Base-by-base conservation (phyloP, 805 yeast species). In the Ogataea nakhonphanomensis region DNA sequence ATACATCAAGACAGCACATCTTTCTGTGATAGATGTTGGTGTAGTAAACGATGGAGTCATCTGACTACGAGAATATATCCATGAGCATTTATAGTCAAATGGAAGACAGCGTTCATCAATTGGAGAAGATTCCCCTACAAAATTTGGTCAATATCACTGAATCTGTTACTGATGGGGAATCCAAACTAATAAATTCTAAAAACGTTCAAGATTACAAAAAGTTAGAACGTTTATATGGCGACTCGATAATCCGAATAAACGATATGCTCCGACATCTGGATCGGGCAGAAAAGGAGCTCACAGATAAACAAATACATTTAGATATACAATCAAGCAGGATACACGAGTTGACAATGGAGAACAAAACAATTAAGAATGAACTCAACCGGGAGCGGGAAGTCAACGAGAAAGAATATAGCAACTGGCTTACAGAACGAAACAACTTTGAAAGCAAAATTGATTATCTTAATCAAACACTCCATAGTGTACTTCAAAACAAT, bases 211-310 rank as follows among this genome's bases (percentile, higher is more conserved):
- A 57, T n/a, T 50, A 52, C 39, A 51, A 45, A 26, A 47, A 43
- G 26, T 38, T 59, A 13, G 65, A 63, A 41, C 46, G 66, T 34
- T 43, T 45, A 24, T 53, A 51, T 27, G 62, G 63, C 10, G 65
- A 62, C 44, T 42, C 58, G 2, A 40, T 57, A 26, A 49, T 61
- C 9, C 48, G 53, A 8, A 55, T 57, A 13, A 61, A 62, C 33
- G 55, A 57, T 15, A 46, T 61, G 3, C 46, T 53, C 10, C 53
- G 54, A n/a, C 70, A 67, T 30, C 56, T 58, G 39, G 71, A 67
- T 40, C 51, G 58, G 33, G 46, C 65, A 9, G 69, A 66, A 35
- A 33, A 47, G 26, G 71, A 66, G 25, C 33, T 70, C 5, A 35
- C 46, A 20, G 14, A 39, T 8, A 63, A 59, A 35, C 65, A 62